Evolutionary conservation across 169 alveolate genomes (phyloP), one percentile per base, ranked within the genome.

Genomic region (Plasmodium ovale): DNA sequence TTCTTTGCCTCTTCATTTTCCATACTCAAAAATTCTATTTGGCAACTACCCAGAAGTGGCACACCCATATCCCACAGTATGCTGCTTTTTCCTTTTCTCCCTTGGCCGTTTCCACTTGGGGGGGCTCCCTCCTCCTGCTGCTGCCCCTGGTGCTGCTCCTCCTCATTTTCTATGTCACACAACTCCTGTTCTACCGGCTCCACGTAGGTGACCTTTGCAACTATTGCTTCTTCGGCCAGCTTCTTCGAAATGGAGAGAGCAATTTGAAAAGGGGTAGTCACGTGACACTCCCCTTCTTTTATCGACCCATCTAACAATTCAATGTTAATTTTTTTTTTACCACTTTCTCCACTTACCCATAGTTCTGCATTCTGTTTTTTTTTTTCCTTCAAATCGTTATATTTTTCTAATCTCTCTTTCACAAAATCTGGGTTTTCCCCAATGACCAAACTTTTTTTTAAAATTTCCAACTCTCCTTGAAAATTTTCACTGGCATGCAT

Each of bases 11-110:
- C 98, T 53, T 89, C 93, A 35, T 97, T 96, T 49, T 98, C 99
- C 79, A 98, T 97, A 70, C 92, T 97, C 25, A 96, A 94, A 25
- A 97, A 92, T 87, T 96, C 95, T 1, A 98, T 33, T 69, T 95
- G 94, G 72, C 99, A 98, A 88, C 95, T 98, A 21, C 99, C 99
- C 87, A 98, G 98, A 14, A 99, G 92, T 31, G 99, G 99, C 82
- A 99, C 95, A 37, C 90, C 84, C 72, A 98, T 69, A 91, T 99
- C 99, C 98, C 98, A 98, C n/a, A 98, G 96, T 2, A 82, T 21
- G 19, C 56, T 16, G n/a, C n/a, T n/a, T n/a, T n/a, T n/a, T n/a
- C n/a, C n/a, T n/a, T n/a, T n/a, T n/a, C n/a, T n/a, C n/a, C n/a
- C n/a, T n/a, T n/a, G n/a, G n/a, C n/a, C n/a, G n/a, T n/a, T n/a